phyloP scores from a whole-genome alignment of 2,329 filamentous ascomycete species.

The Apiospora aurea region DNA sequence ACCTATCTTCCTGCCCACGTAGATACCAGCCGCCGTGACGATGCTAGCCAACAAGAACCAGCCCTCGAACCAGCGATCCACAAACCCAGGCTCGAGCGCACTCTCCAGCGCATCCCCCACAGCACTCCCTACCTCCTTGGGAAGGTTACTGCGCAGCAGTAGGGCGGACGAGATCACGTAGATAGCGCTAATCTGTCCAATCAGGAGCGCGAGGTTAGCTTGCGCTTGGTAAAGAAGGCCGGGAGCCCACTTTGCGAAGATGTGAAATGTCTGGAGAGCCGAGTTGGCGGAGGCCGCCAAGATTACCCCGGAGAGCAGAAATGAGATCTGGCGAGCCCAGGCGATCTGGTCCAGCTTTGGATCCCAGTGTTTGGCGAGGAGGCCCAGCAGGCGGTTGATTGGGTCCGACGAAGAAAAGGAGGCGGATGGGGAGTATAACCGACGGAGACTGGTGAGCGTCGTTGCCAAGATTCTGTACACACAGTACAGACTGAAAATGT shows the following conservation, averaged over 20 bases:
- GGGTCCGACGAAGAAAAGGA: conserved; percentile 77
- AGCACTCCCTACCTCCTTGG: conserved; percentile 76
- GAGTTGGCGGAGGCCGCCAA: conserved; percentile 82
- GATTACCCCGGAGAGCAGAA: conserved; percentile 82
- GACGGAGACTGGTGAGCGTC: conserved; percentile 69
- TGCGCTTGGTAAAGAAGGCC: conserved; percentile 75
- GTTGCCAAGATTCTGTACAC: conserved; percentile 83
- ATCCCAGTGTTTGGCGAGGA: conserved; percentile 85
- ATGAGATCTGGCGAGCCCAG: conserved; percentile 86
- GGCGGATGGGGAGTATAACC: conserved; percentile 54
- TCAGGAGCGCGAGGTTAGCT: conserved; percentile 79
- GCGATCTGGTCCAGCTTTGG: conserved; percentile 81
- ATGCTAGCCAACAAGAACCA: conserved; percentile 79
- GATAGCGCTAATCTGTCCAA: conserved; percentile 82
- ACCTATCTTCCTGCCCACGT: conserved; percentile 70
- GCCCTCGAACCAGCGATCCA: conserved; percentile 85
- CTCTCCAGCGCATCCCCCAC: conserved; percentile 81
- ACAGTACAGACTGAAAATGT: conserved; percentile 81
- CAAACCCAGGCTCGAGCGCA: conserved; percentile 74
- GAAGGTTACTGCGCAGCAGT: conserved; percentile 79
- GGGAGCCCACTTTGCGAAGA: conserved; percentile 80
- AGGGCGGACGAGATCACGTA: conserved; percentile 85
- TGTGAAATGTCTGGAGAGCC: conserved; percentile 83
- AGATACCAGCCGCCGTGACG: conserved; percentile 74
- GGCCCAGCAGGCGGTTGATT: conserved; percentile 81